Evolutionary conservation across 148 eudicot species (phyloP), one percentile per base, ranked within the genome.

Genomic region (Pouteria glomerata): DNA sequence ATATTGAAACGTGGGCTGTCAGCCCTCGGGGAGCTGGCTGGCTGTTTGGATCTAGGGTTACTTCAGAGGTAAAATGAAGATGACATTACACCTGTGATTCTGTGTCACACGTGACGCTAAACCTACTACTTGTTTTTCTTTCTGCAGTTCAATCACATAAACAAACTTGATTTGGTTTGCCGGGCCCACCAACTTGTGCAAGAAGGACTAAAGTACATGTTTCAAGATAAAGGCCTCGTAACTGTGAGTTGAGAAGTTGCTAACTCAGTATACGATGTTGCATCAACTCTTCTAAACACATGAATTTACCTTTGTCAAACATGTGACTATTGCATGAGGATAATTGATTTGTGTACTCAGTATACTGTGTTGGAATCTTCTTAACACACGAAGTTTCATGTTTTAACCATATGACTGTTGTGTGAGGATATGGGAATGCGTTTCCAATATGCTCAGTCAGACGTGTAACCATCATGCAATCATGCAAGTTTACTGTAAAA

Each of bases 151-250:
- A 95, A 95, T 75, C 99, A 95, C 78, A 87, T 95, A 73, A 95
- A 95, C 89, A 95, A 92, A 77, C 97, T 95, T 63, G 99, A 90
- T 74, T 79, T 95, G 67, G 97, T 95, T 65, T 95, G 99, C 67
- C 99, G 99, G 39, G 99, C 99, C 76, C 99, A 95, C 80, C 99
- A 95, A 81, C 96, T 95, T 60, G 99, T 95, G 47, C 99, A 95
- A 77, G 99, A 95, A 90, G 99, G 99, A 78, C 88, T 95, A 48
- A 95, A 95, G 73, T 95, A 95, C 85, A 95, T 95, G 99, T 95
- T 95, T 79, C 99, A 95, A 77, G 99, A 95, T 79, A 95, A 95
- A 82, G 99, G 99, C 84, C 97, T 95, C 63, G 99, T 95, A 42
- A 95, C 99, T 78, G 99, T 95, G 81, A 85, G 77, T 68, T 78